Base-by-base conservation (phyloP, 805 yeast genomes). In the Spencermartinsiella europaea region DNA sequence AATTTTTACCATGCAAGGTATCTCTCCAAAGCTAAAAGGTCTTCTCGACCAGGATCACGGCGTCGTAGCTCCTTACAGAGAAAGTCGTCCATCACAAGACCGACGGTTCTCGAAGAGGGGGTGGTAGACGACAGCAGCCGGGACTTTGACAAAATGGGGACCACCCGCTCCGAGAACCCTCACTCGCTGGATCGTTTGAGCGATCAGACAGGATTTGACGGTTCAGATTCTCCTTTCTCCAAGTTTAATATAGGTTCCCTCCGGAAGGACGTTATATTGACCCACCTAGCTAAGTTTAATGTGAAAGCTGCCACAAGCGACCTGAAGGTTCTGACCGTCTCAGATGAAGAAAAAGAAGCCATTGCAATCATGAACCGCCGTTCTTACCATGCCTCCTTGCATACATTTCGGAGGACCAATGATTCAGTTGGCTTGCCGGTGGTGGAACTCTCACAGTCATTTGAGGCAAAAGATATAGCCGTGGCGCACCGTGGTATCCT, bases 221-320 rank as follows among this genome's bases (percentile, higher is more conserved):
- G 44, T 40, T 12, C 46, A 25, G 44, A 44, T n/a, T 19, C 14
- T 16, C 3, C 25, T 21, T 19, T 25, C 5, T 22, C 25, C 7
- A 19, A 33, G 4, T 4, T 22, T 21, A 34, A 21, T 5, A 34
- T 42, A 12, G n/a, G n/a, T 20, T 17, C 61, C 3, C 61, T 77
- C 19, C 67, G 79, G 34, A 85, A 83, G 54, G 95, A 87, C 60
- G 73, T 83, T 56, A 80, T 83, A n/a, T 66, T 86, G 49, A 79
- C 89, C 0, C 77, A 85, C 25, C 36, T 41, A 27, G 22, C 33
- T 3, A 42, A 34, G 2, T 80, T 79, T 15, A 62, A 75, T 0
- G 57, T 67, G 16, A 54, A 55, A 1, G 64, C 70, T 3, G 31
- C 35, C 27, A 20, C 17, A 21, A 16, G n/a, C 8, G 45, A 47